A percentile compares a stretch with the other conserved stretches of the same genome.
Evolutionary conservation across 164 flowering plant genomes (phyloP).

Genomic region (Aristolochia fimbriata): DNA sequence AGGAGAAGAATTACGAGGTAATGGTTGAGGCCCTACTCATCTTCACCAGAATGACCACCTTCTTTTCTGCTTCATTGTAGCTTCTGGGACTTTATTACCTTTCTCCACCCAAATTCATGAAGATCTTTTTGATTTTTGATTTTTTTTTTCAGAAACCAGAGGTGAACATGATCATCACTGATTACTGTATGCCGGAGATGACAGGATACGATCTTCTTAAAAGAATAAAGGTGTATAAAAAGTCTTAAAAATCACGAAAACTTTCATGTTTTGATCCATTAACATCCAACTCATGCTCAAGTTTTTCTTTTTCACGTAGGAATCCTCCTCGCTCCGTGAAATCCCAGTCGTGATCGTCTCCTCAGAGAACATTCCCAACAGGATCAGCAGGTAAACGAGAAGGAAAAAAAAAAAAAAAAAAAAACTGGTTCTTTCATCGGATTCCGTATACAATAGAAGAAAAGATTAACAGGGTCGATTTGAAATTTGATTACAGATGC

Average conservation of each 20-base stretch:
- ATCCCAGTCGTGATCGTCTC: conserved; percentile 74
- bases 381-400: conserved; percentile 42
- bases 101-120: background rate
- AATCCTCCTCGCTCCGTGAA: conserved; percentile 46
- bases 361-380: conserved; percentile 62
- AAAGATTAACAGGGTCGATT: background rate
- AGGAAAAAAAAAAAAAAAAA: background rate
- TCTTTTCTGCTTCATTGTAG: background rate
- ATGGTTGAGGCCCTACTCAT: too few relatives aligned
- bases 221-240: conserved; percentile 26
- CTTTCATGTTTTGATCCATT: too few relatives aligned
- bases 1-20: conserved; percentile 10
- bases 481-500: conserved; percentile 29
- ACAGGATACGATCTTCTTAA: conserved; percentile 40
- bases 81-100: background rate
- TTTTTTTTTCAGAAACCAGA: conserved; percentile 18
- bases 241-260: background rate
- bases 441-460: too few relatives aligned
- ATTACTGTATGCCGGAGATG: conserved; percentile 51
- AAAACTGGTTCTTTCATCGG: too few relatives aligned
- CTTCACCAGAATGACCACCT: too few relatives aligned
- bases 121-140: background rate
- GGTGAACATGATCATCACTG: conserved; percentile 41
- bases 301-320: conserved; percentile 22
- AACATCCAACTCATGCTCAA: background rate